phyloP scores from a whole-genome alignment of 192 early-diverging fungal genomes.

The Gaertneriomyces sp. region DNA sequence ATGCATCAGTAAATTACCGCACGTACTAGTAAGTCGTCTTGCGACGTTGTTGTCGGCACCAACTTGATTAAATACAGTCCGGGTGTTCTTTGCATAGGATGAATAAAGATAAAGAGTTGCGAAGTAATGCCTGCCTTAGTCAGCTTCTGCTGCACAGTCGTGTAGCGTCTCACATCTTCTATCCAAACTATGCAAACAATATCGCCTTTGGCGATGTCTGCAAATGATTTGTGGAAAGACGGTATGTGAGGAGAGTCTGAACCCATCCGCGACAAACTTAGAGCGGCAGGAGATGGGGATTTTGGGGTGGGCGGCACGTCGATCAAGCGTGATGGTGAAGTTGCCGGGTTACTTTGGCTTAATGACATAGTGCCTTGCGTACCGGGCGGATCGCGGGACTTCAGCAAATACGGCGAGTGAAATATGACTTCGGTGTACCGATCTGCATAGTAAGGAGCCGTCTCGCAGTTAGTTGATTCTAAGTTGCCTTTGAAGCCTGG shows the following conservation, averaged over 20 bases:
- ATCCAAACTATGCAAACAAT: conserved; percentile 71
- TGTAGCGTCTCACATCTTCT: conserved; percentile 50
- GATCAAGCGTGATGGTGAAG: neutral
- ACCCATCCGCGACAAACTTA: neutral
- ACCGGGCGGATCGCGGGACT: neutral
- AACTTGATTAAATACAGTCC: conserved; percentile 70
- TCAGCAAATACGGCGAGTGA: conserved; percentile 56
- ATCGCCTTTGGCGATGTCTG: conserved; percentile 50
- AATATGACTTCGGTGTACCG: conserved; percentile 66
- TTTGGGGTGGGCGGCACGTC: neutral
- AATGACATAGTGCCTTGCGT: neutral
- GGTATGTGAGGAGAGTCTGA: neutral
- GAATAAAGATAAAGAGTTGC: conserved; percentile 57
- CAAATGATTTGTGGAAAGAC: conserved; percentile 22
- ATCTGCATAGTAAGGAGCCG: conserved; percentile 69
- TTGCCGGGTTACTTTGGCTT: neutral
- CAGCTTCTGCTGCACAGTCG: conserved; percentile 8
- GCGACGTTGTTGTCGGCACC: conserved; percentile 24
- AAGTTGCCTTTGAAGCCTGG: conserved; percentile 63
- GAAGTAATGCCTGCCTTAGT: conserved; percentile 10
- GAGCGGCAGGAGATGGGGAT: conserved; percentile 1
- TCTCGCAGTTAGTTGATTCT: conserved; percentile 47
- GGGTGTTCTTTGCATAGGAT: conserved; percentile 58
- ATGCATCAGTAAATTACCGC: no score
- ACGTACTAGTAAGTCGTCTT: neutral